Evolutionary conservation across 257 asterid species (phyloP).

Genomic region (Salvia hispanica): DNA sequence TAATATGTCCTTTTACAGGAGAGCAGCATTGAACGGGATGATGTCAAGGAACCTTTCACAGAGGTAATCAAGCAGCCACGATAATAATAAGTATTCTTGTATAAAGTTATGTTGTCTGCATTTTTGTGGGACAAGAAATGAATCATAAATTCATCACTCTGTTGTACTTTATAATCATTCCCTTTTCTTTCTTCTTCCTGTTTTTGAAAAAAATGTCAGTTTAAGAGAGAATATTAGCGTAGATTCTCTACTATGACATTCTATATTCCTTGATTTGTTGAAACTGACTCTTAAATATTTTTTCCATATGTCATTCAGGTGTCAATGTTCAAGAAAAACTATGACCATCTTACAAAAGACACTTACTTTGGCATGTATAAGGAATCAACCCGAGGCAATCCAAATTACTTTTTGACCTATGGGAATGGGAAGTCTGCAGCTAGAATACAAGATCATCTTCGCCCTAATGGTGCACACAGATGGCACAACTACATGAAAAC

Average conservation of each 20-base stretch:
- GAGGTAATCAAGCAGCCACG: constrained; percentile 56
- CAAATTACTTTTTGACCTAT: constrained; percentile 78
- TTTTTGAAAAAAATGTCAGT: no score
- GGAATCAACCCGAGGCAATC: constrained; percentile 71
- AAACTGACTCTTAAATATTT: constrained; percentile 25
- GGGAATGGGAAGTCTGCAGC: constrained; percentile 83
- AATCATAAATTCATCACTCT: background rate
- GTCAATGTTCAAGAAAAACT: constrained; percentile 84
- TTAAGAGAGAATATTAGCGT: no score
- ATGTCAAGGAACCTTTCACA: constrained; percentile 88
- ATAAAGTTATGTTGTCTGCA: no score
- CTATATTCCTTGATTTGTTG: background rate
- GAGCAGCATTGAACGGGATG: constrained; percentile 95
- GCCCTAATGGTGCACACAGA: constrained; percentile 87
- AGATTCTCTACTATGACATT: no score
- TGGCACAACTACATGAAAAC: constrained; percentile 80
- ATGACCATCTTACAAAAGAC: constrained; percentile 63
- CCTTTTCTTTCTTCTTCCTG: background rate
- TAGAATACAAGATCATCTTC: constrained; percentile 76
- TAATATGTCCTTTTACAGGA: constrained; percentile 57
- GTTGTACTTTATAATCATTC: background rate
- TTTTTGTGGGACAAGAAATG: background rate
- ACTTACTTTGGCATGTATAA: constrained; percentile 55
- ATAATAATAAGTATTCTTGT: no score
- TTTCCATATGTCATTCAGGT: constrained; percentile 44